Conservation (phyloP, 805 yeast species). For the Saccharomyces jurei region DNA sequence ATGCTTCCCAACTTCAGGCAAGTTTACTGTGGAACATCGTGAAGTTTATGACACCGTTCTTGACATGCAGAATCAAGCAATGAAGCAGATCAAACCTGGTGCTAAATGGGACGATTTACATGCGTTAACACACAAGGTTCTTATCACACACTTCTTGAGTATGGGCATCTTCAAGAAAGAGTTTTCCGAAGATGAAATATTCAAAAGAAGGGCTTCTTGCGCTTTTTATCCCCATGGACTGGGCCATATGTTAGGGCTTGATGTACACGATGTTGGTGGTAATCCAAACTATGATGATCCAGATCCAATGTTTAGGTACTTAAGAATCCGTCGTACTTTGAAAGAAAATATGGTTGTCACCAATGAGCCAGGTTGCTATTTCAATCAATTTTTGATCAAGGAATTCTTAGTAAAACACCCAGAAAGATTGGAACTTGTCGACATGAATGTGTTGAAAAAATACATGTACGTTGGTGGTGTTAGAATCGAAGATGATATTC, state of each 20-base stretch:
- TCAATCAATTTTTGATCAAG: conserved; percentile 72
- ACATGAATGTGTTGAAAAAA: conserved; percentile 56
- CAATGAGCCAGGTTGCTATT: conserved; percentile 92
- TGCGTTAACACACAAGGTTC: conserved; percentile 64
- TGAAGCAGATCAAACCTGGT: conserved; percentile 74
- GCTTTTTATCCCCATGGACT: conserved; percentile 92
- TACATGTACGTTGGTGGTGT: conserved; percentile 95
- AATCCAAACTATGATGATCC: conserved; percentile 76
- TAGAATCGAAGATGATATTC: conserved; percentile 87
- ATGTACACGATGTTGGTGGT: conserved; percentile 95
- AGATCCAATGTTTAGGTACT: conserved; percentile 64
- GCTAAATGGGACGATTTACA: conserved; percentile 81
- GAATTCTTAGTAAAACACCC: conserved; percentile 43
- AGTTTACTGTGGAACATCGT: conserved; percentile 81
- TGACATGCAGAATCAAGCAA: conserved; percentile 72
- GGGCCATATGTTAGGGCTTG: conserved; percentile 90
- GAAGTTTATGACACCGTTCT: conserved; percentile 71
- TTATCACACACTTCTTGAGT: conserved; percentile 60
- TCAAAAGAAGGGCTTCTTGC: conserved; percentile 59
- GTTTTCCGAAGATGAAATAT: conserved; percentile 54
- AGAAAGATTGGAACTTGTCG: conserved; percentile 48
- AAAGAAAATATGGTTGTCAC: conserved; percentile 79
- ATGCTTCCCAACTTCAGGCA: conserved; percentile 86
- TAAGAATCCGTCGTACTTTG: conserved; percentile 72
- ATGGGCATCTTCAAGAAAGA: conserved; percentile 69